phyloP scores from a whole-genome alignment of 371 early-diverging fungal species.

The Hamiltosporidium magnivora region DNA sequence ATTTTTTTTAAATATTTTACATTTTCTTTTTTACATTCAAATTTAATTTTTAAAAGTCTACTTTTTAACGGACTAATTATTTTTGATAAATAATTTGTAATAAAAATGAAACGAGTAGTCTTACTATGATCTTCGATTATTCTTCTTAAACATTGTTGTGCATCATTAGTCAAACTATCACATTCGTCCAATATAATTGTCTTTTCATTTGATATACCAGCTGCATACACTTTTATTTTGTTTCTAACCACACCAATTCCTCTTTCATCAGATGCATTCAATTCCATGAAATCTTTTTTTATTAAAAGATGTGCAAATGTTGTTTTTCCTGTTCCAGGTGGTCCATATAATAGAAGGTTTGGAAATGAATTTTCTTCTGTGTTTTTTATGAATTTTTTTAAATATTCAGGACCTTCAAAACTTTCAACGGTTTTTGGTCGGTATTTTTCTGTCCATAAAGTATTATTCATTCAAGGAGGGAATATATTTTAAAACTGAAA shows the following conservation, averaged over 20 bases:
- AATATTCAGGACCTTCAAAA: conserved; percentile 30
- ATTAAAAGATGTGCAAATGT: conserved; percentile 81
- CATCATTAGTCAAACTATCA: conserved; percentile 92
- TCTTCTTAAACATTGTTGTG: conserved; percentile 86
- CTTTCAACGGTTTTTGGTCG: conserved; percentile 41
- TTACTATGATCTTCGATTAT: conserved; percentile 93
- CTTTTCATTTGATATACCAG: conserved; percentile 69
- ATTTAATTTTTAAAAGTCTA: conserved; percentile 45
- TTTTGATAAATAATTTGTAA: conserved; percentile 83
- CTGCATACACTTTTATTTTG: conserved; percentile 87
- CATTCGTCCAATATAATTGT: conserved; percentile 96
- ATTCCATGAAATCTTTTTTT: conserved; percentile 67
- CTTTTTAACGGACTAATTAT: conserved; percentile 55
- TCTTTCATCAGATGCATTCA: conserved; percentile 96
- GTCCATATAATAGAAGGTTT: conserved; percentile 92
- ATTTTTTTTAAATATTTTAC: conserved; percentile 25
- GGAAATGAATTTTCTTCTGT: conserved; percentile 59
- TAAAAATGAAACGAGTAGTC: conserved; percentile 83
- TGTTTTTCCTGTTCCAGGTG: conserved; percentile 96
- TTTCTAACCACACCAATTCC: conserved; percentile 85
- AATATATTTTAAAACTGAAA: background rate
- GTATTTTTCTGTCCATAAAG: conserved; percentile 56
- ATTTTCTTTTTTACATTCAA: conserved; percentile 12
- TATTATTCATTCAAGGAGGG: background rate
- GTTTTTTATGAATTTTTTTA: conserved; percentile 34